Base-by-base conservation (phyloP, 305 asterid genomes). In the Ajuga reptans region DNA sequence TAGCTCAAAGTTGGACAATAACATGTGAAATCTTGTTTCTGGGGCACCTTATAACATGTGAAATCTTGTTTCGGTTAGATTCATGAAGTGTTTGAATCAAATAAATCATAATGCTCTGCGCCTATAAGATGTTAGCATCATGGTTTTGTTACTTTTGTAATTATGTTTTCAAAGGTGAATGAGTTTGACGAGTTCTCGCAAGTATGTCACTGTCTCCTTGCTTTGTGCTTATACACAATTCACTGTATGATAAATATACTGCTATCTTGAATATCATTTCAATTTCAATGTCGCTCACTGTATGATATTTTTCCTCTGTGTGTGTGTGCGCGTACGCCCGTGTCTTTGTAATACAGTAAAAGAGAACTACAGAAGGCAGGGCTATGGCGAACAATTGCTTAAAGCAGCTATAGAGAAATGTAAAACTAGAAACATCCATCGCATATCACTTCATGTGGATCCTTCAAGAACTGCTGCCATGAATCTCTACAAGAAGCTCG, bases 401-500 rank as follows among this genome's bases (percentile, higher is more conserved):
- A 81, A 77, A 84, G 92, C 82, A 55, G 92, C 91, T 34, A 86
- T 92, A 3, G 83, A 85, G 78, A 92, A 80, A 79, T 88, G 95
- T 74, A 84, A 79, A 83, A 77, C 74, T 9, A 83, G 98, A 81
- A 86, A 80, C 24, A 72, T 88, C 55, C 88, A 84, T 37, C 81
- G 96, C 5, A 47, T 92, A 73, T 83, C 89, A 42, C 96, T 92
- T 64, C 98, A 89, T 34, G 96, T 87, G 12, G 98, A 92, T 76
- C 96, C 97, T 15, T 76, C 82, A 36, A 92, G 97, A 79, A 66
- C 9, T 27, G 79, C 90, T 14, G 96, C 98, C 50, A 53, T 88
- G 85, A 81, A 42, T 66, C 93, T 92, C 9, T 92, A 92, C 89
- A 82, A 78, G 83, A 92, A 92, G 71, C 76, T 82, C 14, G 96